Conservation (phyloP, 305 asterid species). For the Fraxinus angustifolia region DNA sequence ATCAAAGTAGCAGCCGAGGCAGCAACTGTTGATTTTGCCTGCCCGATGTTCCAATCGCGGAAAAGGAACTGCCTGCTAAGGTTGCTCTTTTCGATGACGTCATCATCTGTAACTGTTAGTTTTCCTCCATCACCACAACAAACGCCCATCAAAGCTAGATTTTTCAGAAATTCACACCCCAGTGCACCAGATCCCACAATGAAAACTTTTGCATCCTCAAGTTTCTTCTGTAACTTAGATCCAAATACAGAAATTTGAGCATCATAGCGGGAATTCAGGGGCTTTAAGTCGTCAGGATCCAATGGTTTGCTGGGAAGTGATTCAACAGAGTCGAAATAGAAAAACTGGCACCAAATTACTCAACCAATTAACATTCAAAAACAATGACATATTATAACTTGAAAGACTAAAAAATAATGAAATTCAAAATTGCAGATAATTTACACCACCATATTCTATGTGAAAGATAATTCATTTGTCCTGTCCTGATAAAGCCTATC, state of each 20-base stretch:
- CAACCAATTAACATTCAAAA: not conserved
- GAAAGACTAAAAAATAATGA: not conserved
- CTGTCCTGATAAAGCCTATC: not conserved
- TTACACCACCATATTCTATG: not conserved
- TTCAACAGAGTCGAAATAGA: slow-evolving; percentile 42
- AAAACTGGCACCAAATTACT: slow-evolving; percentile 29
- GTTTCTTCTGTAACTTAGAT: slow-evolving; percentile 38
- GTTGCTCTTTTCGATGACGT: slow-evolving; percentile 44
- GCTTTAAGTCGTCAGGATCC: slow-evolving; percentile 34
- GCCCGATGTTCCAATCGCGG: slow-evolving; percentile 49
- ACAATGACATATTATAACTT: not conserved
- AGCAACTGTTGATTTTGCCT: slow-evolving; percentile 44
- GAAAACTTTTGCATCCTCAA: slow-evolving; percentile 35
- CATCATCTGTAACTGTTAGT: slow-evolving; percentile 43
- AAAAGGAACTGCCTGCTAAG: slow-evolving; percentile 43
- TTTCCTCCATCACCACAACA: slow-evolving; percentile 38
- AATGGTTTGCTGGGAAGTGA: slow-evolving; percentile 39
- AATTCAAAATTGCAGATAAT: not conserved
- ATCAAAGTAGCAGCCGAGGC: slow-evolving; percentile 39
- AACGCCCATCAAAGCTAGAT: slow-evolving; percentile 46
- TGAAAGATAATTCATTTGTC: not conserved
- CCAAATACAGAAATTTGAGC: slow-evolving; percentile 46
- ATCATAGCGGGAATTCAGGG: slow-evolving; percentile 42
- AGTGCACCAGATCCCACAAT: slow-evolving; percentile 46
- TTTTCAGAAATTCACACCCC: slow-evolving; percentile 44